These are phyloP conservation scores for Rhexocercosporidium sp. DNA, from an alignment of 2,329 filamentous ascomycete species.

Conservation along the genomic window DNA sequence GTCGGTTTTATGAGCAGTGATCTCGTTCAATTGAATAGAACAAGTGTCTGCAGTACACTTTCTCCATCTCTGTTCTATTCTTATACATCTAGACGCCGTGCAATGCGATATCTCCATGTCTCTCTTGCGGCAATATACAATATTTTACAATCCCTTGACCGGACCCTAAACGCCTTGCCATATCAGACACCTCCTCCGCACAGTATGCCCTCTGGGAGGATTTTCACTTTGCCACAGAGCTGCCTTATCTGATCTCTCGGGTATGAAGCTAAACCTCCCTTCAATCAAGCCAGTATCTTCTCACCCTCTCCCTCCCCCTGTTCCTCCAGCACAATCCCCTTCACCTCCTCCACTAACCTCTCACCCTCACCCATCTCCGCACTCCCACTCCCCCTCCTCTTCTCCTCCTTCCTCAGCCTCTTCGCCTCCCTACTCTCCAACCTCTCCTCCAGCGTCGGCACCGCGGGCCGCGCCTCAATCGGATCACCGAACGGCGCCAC, in stretches of 20 bases:
- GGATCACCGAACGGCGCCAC: conserved; percentile 72
- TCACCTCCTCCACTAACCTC: not conserved
- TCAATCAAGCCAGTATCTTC: not conserved
- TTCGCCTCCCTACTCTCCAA: conserved; percentile 59
- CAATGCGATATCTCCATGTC: conserved; percentile 7
- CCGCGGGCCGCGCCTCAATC: conserved; percentile 66
- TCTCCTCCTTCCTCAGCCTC: conserved; percentile 61
- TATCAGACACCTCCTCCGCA: not conserved
- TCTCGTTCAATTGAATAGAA: conserved; percentile 10
- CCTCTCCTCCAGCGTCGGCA: conserved; percentile 69
- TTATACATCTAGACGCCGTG: conserved; percentile 10
- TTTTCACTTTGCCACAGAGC: conserved; percentile 22
- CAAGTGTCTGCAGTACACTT: not conserved
- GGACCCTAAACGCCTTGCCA: conserved; percentile 4
- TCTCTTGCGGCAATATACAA: conserved; percentile 2
- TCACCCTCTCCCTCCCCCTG: conserved; percentile 17
- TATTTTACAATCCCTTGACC: conserved; percentile 11
- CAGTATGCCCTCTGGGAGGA: too few species aligned
- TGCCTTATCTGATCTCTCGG: conserved; percentile 25
- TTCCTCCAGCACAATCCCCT: conserved; percentile 28
- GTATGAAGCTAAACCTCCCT: not conserved
- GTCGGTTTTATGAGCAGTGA: conserved; percentile 6
- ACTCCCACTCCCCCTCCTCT: conserved; percentile 36
- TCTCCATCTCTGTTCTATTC: not conserved
- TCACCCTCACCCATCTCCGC: conserved; percentile 23